Evolutionary conservation across 164 flowering plant genomes (phyloP).

Genomic region (Berberis vulgaris): DNA sequence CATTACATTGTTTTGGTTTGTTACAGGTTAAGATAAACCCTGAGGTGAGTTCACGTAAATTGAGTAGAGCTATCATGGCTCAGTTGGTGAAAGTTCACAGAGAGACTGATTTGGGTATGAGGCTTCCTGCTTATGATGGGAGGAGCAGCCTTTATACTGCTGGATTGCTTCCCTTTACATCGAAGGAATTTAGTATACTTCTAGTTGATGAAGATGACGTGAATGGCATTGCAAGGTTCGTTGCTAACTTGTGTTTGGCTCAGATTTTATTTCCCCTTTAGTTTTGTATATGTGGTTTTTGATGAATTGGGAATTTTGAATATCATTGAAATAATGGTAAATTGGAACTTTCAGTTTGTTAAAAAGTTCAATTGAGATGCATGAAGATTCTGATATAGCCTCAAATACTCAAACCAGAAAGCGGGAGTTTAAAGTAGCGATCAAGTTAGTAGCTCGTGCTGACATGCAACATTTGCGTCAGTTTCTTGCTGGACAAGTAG

Average conservation of each 20-base stretch:
- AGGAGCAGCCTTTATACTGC: conserved; percentile 15
- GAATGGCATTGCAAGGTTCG: conserved; percentile 3
- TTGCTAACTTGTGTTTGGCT: neutral
- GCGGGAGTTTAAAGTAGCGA: too few relatives aligned
- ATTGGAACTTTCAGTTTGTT: too few relatives aligned
- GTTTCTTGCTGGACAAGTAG: too few relatives aligned
- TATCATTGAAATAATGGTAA: too few relatives aligned
- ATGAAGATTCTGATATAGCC: too few relatives aligned
- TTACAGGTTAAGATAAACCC: conserved; percentile 43
- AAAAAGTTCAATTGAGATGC: too few relatives aligned
- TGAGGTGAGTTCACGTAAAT: conserved; percentile 17
- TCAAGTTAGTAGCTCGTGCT: too few relatives aligned
- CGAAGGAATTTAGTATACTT: conserved; percentile 9
- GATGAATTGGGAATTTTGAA: too few relatives aligned
- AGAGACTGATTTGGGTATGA: conserved; percentile 11
- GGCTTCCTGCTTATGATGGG: conserved; percentile 18
- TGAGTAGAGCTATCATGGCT: conserved; percentile 14
- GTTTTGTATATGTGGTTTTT: too few relatives aligned
- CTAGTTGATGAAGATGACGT: conserved; percentile 8
- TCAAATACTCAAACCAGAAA: too few relatives aligned
- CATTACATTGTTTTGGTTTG: neutral
- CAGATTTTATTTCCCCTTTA: too few relatives aligned
- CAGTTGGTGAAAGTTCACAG: conserved; percentile 13
- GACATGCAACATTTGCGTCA: too few relatives aligned
- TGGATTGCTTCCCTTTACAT: conserved; percentile 14